A percentile compares a stretch with the other conserved stretches of the same genome.
These are phyloP conservation scores for Salix brachista DNA, from an alignment of 345 rosid genomes.

Conservation along the genomic window DNA sequence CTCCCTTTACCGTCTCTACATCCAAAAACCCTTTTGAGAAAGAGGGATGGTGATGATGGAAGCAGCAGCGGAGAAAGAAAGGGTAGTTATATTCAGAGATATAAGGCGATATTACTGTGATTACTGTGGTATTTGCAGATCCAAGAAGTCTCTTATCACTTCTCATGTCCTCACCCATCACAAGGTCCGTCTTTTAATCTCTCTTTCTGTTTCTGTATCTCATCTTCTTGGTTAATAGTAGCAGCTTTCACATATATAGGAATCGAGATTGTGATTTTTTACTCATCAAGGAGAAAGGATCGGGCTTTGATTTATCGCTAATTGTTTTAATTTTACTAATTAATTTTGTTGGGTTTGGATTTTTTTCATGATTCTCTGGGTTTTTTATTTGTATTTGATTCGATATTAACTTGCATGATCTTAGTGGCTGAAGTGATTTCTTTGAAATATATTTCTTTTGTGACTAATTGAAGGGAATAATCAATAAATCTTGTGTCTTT, in stretches of 20 bases:
- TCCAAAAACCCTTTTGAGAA: neutral
- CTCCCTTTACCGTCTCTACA: neutral
- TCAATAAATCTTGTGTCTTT: no score
- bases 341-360: neutral
- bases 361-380: neutral
- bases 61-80: neutral
- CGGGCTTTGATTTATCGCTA: neutral
- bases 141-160: slow-evolving; percentile 66
- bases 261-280: neutral
- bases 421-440: neutral
- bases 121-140: slow-evolving; percentile 79
- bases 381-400: neutral
- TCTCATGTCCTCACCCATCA: slow-evolving; percentile 58
- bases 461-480: neutral
- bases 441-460: neutral
- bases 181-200: slow-evolving; percentile 27
- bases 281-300: neutral
- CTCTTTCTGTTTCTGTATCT: neutral
- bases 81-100: slow-evolving; percentile 35
- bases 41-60: neutral
- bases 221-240: neutral
- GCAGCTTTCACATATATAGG: neutral
- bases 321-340: neutral
- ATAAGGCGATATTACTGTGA: slow-evolving; percentile 68
- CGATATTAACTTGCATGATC: neutral